phyloP scores from a whole-genome alignment of 305 asterid genomes.

The Solanum chacoense region DNA sequence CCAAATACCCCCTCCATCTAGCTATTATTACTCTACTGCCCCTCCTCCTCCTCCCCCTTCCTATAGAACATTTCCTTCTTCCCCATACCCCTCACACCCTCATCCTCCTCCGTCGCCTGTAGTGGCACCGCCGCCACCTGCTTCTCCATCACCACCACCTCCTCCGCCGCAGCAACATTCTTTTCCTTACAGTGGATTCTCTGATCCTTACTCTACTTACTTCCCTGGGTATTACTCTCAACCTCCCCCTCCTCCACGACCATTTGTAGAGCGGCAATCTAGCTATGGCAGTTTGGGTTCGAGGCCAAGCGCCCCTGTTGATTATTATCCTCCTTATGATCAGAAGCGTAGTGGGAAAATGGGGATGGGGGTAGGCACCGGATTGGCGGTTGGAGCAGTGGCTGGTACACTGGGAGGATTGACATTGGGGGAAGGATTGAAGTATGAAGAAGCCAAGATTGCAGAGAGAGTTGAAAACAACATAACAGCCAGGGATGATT shows the following conservation, averaged over 20 bases:
- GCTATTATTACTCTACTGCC: conserved; percentile 43
- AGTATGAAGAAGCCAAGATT: conserved; percentile 51
- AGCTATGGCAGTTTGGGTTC: conserved; percentile 56
- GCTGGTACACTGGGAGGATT: conserved; percentile 63
- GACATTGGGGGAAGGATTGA: conserved; percentile 59
- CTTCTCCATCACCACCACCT: conserved; percentile 8
- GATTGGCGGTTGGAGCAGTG: conserved; percentile 51
- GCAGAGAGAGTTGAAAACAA: conserved; percentile 46
- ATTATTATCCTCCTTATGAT: conserved; percentile 54
- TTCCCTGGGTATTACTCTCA: conserved; percentile 44
- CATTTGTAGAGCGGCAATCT: conserved; percentile 37
- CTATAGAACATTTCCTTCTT: conserved; percentile 32
- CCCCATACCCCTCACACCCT: conserved; percentile 29
- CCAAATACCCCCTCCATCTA: conserved; percentile 52
- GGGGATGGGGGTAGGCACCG: conserved; percentile 40
- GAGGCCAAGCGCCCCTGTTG: conserved; percentile 82
- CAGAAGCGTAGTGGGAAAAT: conserved; percentile 42
- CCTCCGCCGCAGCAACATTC: conserved; percentile 16
- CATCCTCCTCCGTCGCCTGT: conserved; percentile 26
- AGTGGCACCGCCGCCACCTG: conserved; percentile 2
- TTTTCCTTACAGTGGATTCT: conserved; percentile 25
- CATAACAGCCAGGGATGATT: conserved; percentile 36
- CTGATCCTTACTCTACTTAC: conserved; percentile 45
- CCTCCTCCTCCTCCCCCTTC: conserved; percentile 47
- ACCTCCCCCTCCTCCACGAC: conserved; percentile 36